Percentiles rank a stretch among this genome's conserved stretches.
Conservation (phyloP, 495 filamentous ascomycete species). For the Aspergillus nanangensis region DNA sequence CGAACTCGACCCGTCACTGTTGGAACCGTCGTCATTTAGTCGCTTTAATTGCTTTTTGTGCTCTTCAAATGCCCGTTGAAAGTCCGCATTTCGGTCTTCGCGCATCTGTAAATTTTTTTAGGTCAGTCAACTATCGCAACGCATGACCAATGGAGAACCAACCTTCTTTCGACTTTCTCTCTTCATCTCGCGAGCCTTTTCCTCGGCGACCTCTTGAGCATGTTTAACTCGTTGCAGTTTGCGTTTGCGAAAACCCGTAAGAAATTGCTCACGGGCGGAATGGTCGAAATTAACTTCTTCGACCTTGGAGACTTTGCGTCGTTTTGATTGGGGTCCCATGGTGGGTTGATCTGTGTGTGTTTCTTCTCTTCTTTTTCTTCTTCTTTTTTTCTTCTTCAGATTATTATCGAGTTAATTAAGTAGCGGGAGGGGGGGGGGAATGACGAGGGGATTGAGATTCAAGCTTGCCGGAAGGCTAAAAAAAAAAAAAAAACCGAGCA, state of each 20-base stretch:
- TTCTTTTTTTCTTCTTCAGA: too few species aligned
- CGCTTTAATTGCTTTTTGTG: slow-evolving; percentile 59
- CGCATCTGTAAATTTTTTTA: slow-evolving; percentile 53
- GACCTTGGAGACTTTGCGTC: slow-evolving; percentile 55
- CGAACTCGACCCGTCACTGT: slow-evolving; percentile 32
- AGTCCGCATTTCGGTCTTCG: slow-evolving; percentile 71
- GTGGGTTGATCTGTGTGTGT: neutral
- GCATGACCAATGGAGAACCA: slow-evolving; percentile 3
- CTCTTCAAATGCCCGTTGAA: slow-evolving; percentile 71
- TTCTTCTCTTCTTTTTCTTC: neutral
- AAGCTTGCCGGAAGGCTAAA: too few species aligned
- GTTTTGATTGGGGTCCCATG: slow-evolving; percentile 56
- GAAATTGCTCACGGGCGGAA: slow-evolving; percentile 70
- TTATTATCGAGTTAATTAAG: too few species aligned
- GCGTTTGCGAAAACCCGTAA: slow-evolving; percentile 95
- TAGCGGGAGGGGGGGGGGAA: too few species aligned
- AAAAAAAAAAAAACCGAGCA: too few species aligned
- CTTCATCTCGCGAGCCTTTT: slow-evolving; percentile 69
- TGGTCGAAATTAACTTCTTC: slow-evolving; percentile 84
- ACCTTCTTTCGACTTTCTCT: slow-evolving; percentile 71
- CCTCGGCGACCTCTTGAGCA: slow-evolving; percentile 71
- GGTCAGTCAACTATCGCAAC: slow-evolving; percentile 10
- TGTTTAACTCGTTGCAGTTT: slow-evolving; percentile 78
- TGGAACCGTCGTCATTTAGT: slow-evolving; percentile 48
- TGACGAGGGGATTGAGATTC: too few species aligned